Base-by-base conservation (phyloP, 2,329 filamentous ascomycete species). In the Mycosphaerella sp. region DNA sequence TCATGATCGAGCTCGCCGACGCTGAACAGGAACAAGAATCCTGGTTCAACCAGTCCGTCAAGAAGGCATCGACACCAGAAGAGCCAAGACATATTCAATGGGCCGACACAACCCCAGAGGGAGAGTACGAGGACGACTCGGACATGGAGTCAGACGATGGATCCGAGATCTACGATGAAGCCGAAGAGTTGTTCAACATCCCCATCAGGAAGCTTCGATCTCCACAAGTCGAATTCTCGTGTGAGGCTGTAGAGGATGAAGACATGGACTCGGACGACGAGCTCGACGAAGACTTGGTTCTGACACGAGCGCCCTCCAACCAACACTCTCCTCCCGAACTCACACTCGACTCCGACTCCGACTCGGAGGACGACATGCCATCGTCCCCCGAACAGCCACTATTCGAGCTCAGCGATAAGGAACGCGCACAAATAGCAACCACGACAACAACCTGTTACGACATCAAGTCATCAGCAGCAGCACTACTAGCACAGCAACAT, bases 21-120 rank as follows among this genome's bases (percentile, higher is more conserved):
- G 91, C 91, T 67, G 93, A 97, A 78, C 82, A 84, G 64, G 89
- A 96, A 72, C 93, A 97, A 74, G 91, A 97, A 74, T 85, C 82
- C 61, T 96, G 90, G 90, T 97, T 96, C 84, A 94, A 96, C 81
- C 86, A 89, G 71, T 93, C 89, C 56, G 87, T 96, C 72, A 84
- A 81, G 69, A 86, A 85, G 66, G 86, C 86, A 62, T 77, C 77
- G 68, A 78, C 71, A 66, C 61, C 69, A 27, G 77, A 85, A 61
- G 79, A 87, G 61, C 68, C 75, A 57, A 81, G 80, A 69, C 87
- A 87, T 74, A 82, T 95, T 62, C 86, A 91, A 77, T 95, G 89
- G 88, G 87, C 87, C 65, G 87, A 94, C 70, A 78, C 80, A 50
- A 79, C 90, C 57, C 77, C 80, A 54, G 86, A 90, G 70, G 84